Evolutionary conservation across 768 basidiomycete genomes (phyloP).

Genomic region (Terana coerulea): DNA sequence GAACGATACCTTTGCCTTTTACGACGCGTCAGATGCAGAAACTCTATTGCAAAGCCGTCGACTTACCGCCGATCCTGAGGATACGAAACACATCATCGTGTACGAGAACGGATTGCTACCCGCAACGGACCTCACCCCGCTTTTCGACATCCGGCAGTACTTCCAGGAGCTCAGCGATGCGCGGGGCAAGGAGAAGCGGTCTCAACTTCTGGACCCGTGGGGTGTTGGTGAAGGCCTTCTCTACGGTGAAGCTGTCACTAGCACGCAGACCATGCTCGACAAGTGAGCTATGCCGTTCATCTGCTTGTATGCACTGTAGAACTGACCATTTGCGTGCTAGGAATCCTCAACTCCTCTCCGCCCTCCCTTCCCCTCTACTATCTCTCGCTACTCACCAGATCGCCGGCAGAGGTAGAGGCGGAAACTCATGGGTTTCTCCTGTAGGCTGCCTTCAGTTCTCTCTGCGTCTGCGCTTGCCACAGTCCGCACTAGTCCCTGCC

Average conservation of each 20-base stretch:
- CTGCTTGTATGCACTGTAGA: conserved; percentile 1
- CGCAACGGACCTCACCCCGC: conserved; percentile 51
- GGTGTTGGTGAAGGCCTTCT: conserved; percentile 74
- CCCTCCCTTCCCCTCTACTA: conserved; percentile 71
- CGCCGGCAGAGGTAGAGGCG: conserved; percentile 82
- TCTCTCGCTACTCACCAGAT: conserved; percentile 88
- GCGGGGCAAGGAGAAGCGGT: conserved; percentile 26
- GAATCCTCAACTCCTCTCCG: conserved; percentile 67
- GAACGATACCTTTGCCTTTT: conserved; percentile 70
- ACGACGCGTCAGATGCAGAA: conserved; percentile 33
- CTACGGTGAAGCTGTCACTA: conserved; percentile 88
- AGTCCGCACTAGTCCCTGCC: conserved; percentile 44
- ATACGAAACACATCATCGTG: conserved; percentile 50
- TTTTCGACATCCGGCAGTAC: conserved; percentile 66
- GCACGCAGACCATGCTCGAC: conserved; percentile 93
- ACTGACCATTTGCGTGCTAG: conserved; percentile 35
- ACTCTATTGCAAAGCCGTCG: conserved; percentile 24
- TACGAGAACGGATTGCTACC: conserved; percentile 48
- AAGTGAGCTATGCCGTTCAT: conserved; percentile 44
- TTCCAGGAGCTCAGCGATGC: conserved; percentile 45
- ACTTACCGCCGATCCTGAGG: conserved; percentile 11
- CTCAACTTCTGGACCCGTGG: conserved; percentile 32
- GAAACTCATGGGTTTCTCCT: conserved; percentile 91
- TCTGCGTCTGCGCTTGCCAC: conserved; percentile 58
- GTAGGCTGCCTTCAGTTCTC: conserved; percentile 86